Evolutionary conservation across 75 land plant genomes (phyloP), one percentile per base, ranked within the genome.

Genomic region (Isoetes taiwanensis): DNA sequence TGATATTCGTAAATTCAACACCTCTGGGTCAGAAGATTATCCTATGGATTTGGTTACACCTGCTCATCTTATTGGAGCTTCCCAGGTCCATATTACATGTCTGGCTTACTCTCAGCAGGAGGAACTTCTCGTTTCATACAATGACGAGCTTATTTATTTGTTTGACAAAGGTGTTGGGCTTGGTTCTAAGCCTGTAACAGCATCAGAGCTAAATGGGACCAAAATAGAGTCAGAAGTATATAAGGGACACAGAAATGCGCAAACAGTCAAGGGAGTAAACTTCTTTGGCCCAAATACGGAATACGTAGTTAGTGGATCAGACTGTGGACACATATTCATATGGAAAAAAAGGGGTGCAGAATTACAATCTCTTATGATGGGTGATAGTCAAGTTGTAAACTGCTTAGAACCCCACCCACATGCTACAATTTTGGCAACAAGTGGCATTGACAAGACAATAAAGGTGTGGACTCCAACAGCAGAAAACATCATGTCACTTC

Each of bases 221-320:
- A 17, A 48, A 14, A 6, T 32, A 23, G 61, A 32, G 28, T 83
- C 94, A 5, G 80, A 84, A 54, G 90, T 81, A 26, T 93, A 81
- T 55, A 68, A 73, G 46, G 96, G 98, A 2, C 98, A 93, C 43
- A 57, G 71, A 27, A 93, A 93, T 58, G 72, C 68, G 52, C 72
- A 71, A 24, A 93, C 98, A 0, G 84, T 88, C 56, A 93, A 93
- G 65, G 96, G 98, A 58, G 98, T 84, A 3, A 77, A 54, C 62
- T 93, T 84, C 57, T 82, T 93, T 61, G 98, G 98, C 29, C 90
- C 96, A 16, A 76, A 68, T 24, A 61, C 72, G 29, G 98, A 93
- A 52, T 93, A 88, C 75, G 98, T 88, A 3, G 70, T 76, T 30
- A 88, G 96, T 63, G 98, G 98, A 5, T 88, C 98, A 4, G 98